Conservation (phyloP, 2,329 filamentous ascomycete species). For the Fulvia fulva region DNA sequence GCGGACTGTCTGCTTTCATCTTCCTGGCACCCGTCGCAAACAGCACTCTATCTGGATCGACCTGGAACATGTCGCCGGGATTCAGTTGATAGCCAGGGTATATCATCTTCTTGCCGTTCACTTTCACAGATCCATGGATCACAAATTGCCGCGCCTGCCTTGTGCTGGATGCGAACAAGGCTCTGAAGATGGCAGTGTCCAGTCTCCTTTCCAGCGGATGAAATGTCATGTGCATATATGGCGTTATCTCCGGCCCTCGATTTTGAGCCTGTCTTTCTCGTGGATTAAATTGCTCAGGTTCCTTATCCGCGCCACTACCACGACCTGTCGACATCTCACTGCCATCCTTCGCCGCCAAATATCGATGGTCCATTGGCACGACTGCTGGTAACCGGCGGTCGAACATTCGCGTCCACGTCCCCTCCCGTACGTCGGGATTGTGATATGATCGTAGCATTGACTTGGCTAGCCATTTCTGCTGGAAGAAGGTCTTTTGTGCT, state of each 20-base stretch:
- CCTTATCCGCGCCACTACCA: slow-evolving; percentile 63
- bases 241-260: slow-evolving; percentile 52
- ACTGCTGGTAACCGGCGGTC: slow-evolving; percentile 74
- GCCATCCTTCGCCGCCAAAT: slow-evolving; percentile 78
- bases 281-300: neutral
- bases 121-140: slow-evolving; percentile 85
- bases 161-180: slow-evolving; percentile 88
- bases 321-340: slow-evolving; percentile 78
- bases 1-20: slow-evolving; percentile 28
- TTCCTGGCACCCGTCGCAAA: slow-evolving; percentile 72
- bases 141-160: slow-evolving; percentile 93
- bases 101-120: slow-evolving; percentile 96
- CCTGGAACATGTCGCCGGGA: slow-evolving; percentile 97
- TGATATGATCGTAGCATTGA: slow-evolving; percentile 80
- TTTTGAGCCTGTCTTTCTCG: slow-evolving; percentile 11
- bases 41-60: slow-evolving; percentile 83
- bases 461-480: slow-evolving; percentile 97
- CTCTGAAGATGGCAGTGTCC: slow-evolving; percentile 90
- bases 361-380: slow-evolving; percentile 75
- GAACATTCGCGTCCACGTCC: slow-evolving; percentile 94
- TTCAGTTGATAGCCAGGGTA: slow-evolving; percentile 92
- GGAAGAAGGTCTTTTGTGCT: slow-evolving; percentile 71
- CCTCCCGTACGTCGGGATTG: slow-evolving; percentile 88
- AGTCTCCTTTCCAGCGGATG: slow-evolving; percentile 85
- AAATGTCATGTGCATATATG: slow-evolving; percentile 96